Evolutionary conservation across 345 rosid genomes (phyloP).

Genomic region (Gossypium rotundifolium): DNA sequence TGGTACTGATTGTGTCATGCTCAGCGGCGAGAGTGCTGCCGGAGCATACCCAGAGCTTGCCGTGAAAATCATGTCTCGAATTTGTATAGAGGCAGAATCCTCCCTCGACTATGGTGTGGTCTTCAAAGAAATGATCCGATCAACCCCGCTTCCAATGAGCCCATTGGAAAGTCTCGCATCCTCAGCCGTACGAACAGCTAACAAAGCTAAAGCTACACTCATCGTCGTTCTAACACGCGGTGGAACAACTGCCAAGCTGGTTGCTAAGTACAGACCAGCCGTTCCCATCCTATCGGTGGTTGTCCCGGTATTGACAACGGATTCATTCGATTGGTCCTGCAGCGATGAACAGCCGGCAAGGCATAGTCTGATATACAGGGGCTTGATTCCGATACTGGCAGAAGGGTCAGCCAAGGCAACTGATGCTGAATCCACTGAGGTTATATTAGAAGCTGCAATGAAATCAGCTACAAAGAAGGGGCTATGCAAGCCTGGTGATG

Average conservation of each 20-base stretch:
- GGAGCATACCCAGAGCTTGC: conserved; percentile 86
- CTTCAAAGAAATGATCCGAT: conserved; percentile 79
- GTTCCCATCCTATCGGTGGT: conserved; percentile 86
- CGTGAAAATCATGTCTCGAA: conserved; percentile 75
- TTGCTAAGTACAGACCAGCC: conserved; percentile 89
- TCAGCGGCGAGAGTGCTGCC: conserved; percentile 89
- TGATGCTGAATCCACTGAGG: conserved; percentile 81
- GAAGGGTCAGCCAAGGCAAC: conserved; percentile 95
- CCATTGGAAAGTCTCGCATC: conserved; percentile 90
- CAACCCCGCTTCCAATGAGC: conserved; percentile 88
- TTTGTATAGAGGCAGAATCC: conserved; percentile 78
- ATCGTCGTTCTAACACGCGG: conserved; percentile 87
- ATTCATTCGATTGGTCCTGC: conserved; percentile 78
- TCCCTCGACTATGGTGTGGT: conserved; percentile 71
- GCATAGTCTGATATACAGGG: conserved; percentile 75
- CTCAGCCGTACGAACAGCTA: conserved; percentile 82
- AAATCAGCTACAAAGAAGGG: conserved; percentile 59
- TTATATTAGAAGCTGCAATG: conserved; percentile 59
- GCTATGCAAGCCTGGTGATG: conserved; percentile 66
- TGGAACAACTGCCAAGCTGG: conserved; percentile 80
- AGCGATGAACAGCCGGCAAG: conserved; percentile 88
- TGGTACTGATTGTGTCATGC: conserved; percentile 92
- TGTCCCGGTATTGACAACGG: conserved; percentile 73
- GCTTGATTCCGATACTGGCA: conserved; percentile 71
- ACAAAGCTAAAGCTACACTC: conserved; percentile 78